Evolutionary conservation across 2,329 filamentous ascomycete genomes (phyloP).

Genomic region (Scedosporium aurantiacum): DNA sequence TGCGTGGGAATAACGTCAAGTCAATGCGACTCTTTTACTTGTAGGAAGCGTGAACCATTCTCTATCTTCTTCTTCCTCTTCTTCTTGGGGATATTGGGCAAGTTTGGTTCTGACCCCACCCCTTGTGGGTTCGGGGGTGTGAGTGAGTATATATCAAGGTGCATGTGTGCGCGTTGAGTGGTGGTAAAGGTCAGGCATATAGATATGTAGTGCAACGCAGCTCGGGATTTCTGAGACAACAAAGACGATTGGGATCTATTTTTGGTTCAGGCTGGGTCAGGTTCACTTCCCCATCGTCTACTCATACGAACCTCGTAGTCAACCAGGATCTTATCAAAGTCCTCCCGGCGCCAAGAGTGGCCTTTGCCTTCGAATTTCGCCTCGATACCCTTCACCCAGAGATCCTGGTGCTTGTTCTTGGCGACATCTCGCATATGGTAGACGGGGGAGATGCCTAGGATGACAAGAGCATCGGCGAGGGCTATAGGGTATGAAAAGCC

Average conservation of each 20-base stretch:
- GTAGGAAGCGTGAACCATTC: not conserved
- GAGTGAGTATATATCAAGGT: not conserved
- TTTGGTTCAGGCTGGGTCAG: slow-evolving; percentile 19
- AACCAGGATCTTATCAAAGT: slow-evolving; percentile 55
- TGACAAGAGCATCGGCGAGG: slow-evolving; percentile 52
- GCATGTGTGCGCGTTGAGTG: not conserved
- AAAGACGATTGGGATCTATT: not conserved
- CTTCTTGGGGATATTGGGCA: not conserved
- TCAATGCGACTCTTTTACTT: not conserved
- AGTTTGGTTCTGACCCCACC: not conserved
- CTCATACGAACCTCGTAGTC: slow-evolving; percentile 35
- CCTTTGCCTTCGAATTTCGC: slow-evolving; percentile 45
- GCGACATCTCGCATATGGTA: slow-evolving; percentile 49
- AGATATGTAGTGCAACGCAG: not conserved
- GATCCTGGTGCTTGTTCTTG: slow-evolving; percentile 11
- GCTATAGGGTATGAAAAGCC: slow-evolving; percentile 25
- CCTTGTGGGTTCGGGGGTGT: not conserved
- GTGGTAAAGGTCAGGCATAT: not conserved
- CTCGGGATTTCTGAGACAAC: not conserved
- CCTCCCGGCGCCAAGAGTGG: slow-evolving; percentile 48
- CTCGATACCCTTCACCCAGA: slow-evolving; percentile 8
- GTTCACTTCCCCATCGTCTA: too few relatives aligned
- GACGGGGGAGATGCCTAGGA: slow-evolving; percentile 55
- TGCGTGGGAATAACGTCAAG: not conserved
- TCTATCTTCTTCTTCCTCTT: not conserved